A percentile compares a stretch with the other conserved stretches of the same genome.
Conservation (phyloP, 192 early-diverging fungal species). For the Globomyces pollinis-pini region DNA sequence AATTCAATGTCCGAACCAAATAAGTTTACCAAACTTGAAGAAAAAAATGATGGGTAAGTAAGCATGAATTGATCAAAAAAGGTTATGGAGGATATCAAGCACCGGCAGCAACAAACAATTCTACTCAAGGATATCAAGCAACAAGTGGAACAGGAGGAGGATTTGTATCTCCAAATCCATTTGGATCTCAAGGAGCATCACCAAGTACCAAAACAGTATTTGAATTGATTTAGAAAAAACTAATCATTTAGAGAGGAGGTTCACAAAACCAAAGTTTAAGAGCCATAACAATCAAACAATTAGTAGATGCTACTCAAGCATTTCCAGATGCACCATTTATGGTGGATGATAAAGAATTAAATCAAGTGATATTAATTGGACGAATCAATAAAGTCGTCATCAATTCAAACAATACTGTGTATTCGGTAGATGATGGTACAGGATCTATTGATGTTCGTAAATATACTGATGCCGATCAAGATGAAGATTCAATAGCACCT, state of each 20-base stretch:
- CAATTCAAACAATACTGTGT: slow-evolving; percentile 55
- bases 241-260: too few species aligned
- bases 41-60: not conserved
- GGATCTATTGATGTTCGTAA: slow-evolving; percentile 63
- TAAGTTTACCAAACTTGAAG: too few species aligned
- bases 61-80: not conserved
- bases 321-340: slow-evolving; percentile 51
- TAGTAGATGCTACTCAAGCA: slow-evolving; percentile 37
- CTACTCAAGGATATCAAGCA: too few species aligned
- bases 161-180: not conserved
- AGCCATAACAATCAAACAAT: slow-evolving; percentile 77
- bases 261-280: slow-evolving; percentile 56
- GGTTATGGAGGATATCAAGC: not conserved
- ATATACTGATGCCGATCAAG: slow-evolving; percentile 39
- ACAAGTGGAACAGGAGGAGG: not conserved
- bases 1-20: too few species aligned
- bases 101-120: not conserved
- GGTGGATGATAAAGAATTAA: slow-evolving; percentile 64
- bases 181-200: not conserved
- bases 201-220: too few species aligned
- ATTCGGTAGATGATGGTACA: slow-evolving; percentile 74
- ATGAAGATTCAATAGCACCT: slow-evolving; percentile 7
- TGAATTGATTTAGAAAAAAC: too few species aligned
- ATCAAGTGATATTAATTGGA: slow-evolving; percentile 36
- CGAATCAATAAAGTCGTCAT: slow-evolving; percentile 9